phyloP scores from a whole-genome alignment of 441 rosid genomes.

The Macaranga tanarius region DNA sequence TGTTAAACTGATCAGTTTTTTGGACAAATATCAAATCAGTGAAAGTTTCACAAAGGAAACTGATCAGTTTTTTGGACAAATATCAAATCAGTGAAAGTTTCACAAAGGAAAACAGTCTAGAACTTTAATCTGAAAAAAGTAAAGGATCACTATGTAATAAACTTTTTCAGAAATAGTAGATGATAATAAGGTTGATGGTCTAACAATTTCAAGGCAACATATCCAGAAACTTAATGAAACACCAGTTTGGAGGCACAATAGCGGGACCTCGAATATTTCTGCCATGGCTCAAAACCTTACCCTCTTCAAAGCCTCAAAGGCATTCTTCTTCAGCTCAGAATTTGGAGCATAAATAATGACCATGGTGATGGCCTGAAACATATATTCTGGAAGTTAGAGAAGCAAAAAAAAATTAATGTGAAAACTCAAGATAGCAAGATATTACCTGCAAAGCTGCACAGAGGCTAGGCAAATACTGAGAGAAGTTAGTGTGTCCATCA shows the following conservation, averaged over 20 bases:
- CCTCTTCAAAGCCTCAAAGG: conserved; percentile 73
- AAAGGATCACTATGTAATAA: not conserved
- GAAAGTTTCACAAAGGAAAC: not conserved
- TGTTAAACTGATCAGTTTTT: not conserved
- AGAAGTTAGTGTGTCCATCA: conserved; percentile 45
- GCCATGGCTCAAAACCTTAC: conserved; percentile 35
- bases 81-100: not conserved
- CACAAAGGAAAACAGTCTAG: not conserved
- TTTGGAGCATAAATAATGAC: conserved; percentile 62
- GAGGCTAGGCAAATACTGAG: conserved; percentile 52
- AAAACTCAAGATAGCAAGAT: conserved; percentile 21
- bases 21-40: not conserved
- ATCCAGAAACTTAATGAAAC: not conserved
- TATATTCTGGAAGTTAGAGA: conserved; percentile 22
- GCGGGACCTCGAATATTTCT: not conserved
- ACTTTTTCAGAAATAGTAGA: not conserved
- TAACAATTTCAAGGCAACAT: not conserved
- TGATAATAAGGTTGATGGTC: not conserved
- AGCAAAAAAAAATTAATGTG: conserved; percentile 16
- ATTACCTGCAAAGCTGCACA: conserved; percentile 69
- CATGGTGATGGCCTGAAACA: conserved; percentile 57
- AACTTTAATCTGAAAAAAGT: no score
- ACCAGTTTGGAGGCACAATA: not conserved
- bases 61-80: not conserved
- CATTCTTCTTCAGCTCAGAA: conserved; percentile 53